phyloP scores from a whole-genome alignment of 2,329 filamentous ascomycete genomes.

The Phialocephala subalpina region DNA sequence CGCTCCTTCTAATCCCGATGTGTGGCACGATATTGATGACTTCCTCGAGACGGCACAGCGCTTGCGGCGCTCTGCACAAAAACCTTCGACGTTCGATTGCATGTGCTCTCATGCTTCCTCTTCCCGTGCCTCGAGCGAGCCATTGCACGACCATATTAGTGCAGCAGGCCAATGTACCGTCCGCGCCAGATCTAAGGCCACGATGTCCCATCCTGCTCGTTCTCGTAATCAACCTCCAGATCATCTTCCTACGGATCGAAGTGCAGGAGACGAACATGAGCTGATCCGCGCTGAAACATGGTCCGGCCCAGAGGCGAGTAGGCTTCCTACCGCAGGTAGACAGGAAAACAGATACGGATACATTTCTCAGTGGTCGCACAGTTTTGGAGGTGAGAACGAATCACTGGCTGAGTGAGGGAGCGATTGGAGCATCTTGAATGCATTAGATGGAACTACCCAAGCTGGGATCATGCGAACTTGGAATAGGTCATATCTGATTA shows the following conservation, averaged over 20 bases:
- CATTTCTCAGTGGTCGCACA: no score
- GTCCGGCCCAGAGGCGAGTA: neutral
- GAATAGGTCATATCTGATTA: no score
- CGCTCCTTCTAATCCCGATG: slow-evolving; percentile 18
- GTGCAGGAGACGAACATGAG: no score
- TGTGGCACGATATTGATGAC: slow-evolving; percentile 33
- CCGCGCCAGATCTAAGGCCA: no score
- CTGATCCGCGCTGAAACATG: neutral
- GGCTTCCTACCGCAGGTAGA: neutral
- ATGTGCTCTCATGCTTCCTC: neutral
- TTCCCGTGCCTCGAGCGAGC: neutral
- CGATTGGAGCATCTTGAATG: no score
- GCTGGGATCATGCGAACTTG: no score
- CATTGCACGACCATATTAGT: neutral
- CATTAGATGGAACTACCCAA: no score
- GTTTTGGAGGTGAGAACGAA: no score
- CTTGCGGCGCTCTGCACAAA: slow-evolving; percentile 23
- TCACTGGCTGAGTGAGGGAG: no score
- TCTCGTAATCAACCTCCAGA: no score
- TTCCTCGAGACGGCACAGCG: slow-evolving; percentile 24
- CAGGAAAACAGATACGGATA: neutral
- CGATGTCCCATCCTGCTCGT: no score
- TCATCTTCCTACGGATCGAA: no score
- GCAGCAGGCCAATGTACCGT: neutral
- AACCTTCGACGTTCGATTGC: neutral